Conservation (phyloP, 768 basidiomycete genomes). For the Flagelloscypha sp. region DNA sequence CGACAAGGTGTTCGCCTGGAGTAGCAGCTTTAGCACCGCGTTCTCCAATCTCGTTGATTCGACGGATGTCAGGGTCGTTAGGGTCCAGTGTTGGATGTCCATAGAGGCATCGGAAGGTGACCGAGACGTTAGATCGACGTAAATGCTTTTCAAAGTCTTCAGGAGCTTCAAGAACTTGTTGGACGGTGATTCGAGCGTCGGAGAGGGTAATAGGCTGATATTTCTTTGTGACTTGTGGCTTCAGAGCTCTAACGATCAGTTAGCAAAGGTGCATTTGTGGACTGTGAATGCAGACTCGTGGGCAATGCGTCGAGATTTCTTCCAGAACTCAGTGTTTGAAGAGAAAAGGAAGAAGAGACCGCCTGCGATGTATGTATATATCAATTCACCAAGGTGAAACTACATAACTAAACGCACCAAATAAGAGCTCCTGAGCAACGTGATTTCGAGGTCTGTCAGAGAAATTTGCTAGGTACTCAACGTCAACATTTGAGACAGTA, state of each 20-base stretch:
- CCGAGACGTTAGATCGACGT: no score
- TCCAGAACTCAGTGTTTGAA: conserved; percentile 12
- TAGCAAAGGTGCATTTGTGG: neutral
- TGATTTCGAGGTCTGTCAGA: conserved; percentile 19
- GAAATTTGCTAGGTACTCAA: no score
- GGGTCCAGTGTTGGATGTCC: no score
- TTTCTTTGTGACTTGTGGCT: conserved; percentile 7
- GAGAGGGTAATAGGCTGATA: no score
- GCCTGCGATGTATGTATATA: no score
- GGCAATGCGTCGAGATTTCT: conserved; percentile 7
- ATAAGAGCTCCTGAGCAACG: conserved; percentile 18
- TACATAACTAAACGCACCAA: no score
- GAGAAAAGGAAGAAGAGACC: conserved; percentile 11
- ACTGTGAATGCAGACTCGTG: conserved; percentile 10
- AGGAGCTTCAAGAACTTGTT: no score
- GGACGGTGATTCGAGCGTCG: no score
- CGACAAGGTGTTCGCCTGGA: conserved; percentile 24
- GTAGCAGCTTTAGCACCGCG: conserved; percentile 19
- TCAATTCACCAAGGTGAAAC: no score
- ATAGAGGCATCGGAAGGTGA: no score
- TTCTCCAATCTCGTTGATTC: conserved; percentile 9
- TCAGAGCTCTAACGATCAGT: conserved; percentile 7
- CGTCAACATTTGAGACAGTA: no score
- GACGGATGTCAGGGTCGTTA: conserved; percentile 3
- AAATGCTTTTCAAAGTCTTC: no score